A percentile compares a stretch with the other conserved stretches of the same genome.
Conservation (phyloP, 306 rosid species). For the Cotoneaster glaucophyllus region DNA sequence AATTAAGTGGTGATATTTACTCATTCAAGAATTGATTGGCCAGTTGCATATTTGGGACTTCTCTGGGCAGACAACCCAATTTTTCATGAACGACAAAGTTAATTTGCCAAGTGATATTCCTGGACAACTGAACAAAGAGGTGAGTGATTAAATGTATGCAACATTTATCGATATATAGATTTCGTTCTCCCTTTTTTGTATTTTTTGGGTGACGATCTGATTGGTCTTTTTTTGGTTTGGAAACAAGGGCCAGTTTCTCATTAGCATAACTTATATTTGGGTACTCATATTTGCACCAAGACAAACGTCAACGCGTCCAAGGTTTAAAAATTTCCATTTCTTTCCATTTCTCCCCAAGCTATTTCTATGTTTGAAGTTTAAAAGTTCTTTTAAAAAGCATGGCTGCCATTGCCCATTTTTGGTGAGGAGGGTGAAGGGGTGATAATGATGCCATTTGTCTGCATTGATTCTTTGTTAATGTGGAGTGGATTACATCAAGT, state of each 20-base stretch:
- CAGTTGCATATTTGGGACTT: slow-evolving; percentile 95
- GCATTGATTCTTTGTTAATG: not conserved
- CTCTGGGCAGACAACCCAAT: slow-evolving; percentile 72
- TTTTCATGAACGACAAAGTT: slow-evolving; percentile 41
- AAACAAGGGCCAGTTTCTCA: not conserved
- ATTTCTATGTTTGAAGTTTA: not conserved
- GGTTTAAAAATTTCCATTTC: not conserved
- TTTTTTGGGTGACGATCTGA: not conserved
- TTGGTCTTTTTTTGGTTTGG: not conserved
- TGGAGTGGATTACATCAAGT: not conserved
- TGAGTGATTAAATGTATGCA: slow-evolving; percentile 14
- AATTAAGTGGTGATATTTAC: slow-evolving; percentile 19
- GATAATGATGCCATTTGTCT: not conserved
- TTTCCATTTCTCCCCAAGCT: not conserved
- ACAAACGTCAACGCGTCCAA: not conserved
- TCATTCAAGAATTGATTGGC: slow-evolving; percentile 26
- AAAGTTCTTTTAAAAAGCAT: not conserved
- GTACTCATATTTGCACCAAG: not conserved
- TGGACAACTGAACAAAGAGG: slow-evolving; percentile 55
- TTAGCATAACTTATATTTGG: not conserved
- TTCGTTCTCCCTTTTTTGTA: not conserved
- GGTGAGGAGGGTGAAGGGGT: not conserved
- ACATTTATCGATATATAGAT: not conserved
- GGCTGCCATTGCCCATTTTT: not conserved
- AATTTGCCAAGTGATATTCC: slow-evolving; percentile 37